Evolutionary conservation across 306 rosid species (phyloP).

Genomic region (Glycine latifolia): DNA sequence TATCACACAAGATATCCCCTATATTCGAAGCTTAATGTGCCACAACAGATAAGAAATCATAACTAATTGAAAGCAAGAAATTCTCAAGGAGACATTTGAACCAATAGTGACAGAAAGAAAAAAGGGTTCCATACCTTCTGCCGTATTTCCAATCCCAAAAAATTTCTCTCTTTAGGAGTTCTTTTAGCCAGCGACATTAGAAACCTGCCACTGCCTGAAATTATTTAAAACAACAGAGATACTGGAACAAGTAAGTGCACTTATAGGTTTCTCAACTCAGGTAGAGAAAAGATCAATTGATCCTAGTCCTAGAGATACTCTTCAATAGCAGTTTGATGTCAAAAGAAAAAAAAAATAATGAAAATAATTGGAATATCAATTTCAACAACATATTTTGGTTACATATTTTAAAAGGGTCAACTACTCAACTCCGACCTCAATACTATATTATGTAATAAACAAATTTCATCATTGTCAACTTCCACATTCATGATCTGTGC

Average conservation of each 20-base stretch:
- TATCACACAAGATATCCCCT: constrained; percentile 10
- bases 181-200: constrained; percentile 88
- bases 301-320: constrained; percentile 15
- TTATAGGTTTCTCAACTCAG: not conserved
- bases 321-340: not conserved
- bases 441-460: constrained; percentile 7
- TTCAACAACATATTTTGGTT: constrained; percentile 15
- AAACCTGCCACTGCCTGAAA: constrained; percentile 89
- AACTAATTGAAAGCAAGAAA: constrained; percentile 35
- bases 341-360: not conserved
- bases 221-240: constrained; percentile 41
- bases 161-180: constrained; percentile 66
- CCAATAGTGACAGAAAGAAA: constrained; percentile 5
- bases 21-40: constrained; percentile 26
- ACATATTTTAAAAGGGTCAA: constrained; percentile 3
- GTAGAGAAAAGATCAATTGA: constrained; percentile 26
- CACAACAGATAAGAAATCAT: constrained; percentile 38
- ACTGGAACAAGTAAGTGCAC: not conserved
- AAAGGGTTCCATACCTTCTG: constrained; percentile 60
- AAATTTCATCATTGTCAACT: constrained; percentile 17
- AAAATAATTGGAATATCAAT: not conserved
- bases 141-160: constrained; percentile 90
- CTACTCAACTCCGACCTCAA: not conserved
- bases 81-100: constrained; percentile 34
- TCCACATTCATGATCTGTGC: constrained; percentile 11